A percentile compares a stretch with the other conserved stretches of the same genome.
Conservation (phyloP, 1,284 basidiomycete genomes). For the Xanthoconium separans region DNA sequence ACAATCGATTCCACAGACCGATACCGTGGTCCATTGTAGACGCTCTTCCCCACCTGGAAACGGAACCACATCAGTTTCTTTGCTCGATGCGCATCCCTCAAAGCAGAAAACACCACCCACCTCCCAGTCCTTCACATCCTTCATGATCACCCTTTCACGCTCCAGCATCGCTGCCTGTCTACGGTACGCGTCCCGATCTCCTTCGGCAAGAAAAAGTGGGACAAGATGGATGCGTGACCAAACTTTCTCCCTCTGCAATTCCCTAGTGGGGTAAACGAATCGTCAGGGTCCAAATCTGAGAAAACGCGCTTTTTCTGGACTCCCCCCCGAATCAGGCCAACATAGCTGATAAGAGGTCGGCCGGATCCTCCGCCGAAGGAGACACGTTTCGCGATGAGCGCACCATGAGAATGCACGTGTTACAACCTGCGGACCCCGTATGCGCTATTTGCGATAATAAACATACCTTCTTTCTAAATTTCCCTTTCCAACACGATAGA, state of each 20-base stretch:
- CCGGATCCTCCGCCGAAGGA: constrained; percentile 54
- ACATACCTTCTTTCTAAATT: constrained; percentile 92
- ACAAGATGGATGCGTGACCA: constrained; percentile 97
- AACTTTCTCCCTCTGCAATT: constrained; percentile 89
- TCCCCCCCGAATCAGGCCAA: constrained; percentile 38
- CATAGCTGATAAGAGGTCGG: constrained; percentile 51
- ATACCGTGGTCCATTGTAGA: constrained; percentile 86
- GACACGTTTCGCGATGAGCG: constrained; percentile 34
- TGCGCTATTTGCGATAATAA: constrained; percentile 26
- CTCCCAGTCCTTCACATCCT: constrained; percentile 93
- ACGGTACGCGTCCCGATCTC: constrained; percentile 88
- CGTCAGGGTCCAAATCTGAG: constrained; percentile 39
- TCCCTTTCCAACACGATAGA: constrained; percentile 88
- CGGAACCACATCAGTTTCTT: constrained; percentile 28
- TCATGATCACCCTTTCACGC: constrained; percentile 93
- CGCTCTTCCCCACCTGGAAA: constrained; percentile 71
- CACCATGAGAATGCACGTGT: constrained; percentile 53
- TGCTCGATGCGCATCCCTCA: constrained; percentile 18
- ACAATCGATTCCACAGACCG: constrained; percentile 63
- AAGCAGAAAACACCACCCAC: constrained; percentile 50
- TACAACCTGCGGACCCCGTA: constrained; percentile 55
- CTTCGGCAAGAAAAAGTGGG: constrained; percentile 89
- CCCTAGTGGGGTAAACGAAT: constrained; percentile 53
- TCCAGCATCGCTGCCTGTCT: constrained; percentile 77
- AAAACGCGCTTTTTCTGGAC: constrained; percentile 37